A percentile compares a stretch with the other conserved stretches of the same genome.
These are phyloP conservation scores for Brassica carinata DNA, from an alignment of 345 rosid genomes.

Conservation along the genomic window DNA sequence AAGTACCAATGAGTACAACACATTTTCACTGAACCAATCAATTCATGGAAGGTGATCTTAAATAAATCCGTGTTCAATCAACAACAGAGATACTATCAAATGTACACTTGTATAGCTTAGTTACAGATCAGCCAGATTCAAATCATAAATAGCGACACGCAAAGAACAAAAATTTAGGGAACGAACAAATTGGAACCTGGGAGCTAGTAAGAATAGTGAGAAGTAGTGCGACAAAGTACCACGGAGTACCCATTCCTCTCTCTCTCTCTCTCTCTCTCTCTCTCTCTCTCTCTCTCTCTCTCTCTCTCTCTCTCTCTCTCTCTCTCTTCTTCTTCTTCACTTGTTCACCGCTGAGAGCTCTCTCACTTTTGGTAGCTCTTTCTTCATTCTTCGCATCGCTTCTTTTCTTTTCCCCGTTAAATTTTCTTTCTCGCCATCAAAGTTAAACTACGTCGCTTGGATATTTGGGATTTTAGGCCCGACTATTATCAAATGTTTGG, in stretches of 20 bases:
- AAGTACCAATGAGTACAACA: too few species aligned
- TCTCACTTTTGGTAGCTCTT: neutral
- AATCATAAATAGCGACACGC: neutral
- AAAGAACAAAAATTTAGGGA: neutral
- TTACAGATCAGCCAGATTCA: neutral
- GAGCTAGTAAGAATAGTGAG: conserved; percentile 70
- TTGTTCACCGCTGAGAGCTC: neutral
- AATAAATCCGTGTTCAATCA: neutral
- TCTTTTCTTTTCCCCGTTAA: neutral
- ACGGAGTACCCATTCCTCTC: conserved; percentile 43
- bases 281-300: too few species aligned
- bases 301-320: too few species aligned
- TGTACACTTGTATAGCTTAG: too few species aligned
- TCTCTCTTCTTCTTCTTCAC: conserved; percentile 8
- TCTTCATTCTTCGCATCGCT: conserved; percentile 12
- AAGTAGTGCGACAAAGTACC: conserved; percentile 55
- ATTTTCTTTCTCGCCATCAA: neutral
- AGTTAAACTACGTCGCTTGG: neutral
- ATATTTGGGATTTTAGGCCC: neutral
- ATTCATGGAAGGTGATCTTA: too few species aligned
- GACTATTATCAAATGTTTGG: neutral
- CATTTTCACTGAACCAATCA: too few species aligned
- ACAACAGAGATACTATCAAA: neutral
- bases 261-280: too few species aligned
- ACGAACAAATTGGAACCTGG: conserved; percentile 42